Conservation (phyloP, 768 basidiomycete genomes). For the Mycena sanguinolenta region DNA sequence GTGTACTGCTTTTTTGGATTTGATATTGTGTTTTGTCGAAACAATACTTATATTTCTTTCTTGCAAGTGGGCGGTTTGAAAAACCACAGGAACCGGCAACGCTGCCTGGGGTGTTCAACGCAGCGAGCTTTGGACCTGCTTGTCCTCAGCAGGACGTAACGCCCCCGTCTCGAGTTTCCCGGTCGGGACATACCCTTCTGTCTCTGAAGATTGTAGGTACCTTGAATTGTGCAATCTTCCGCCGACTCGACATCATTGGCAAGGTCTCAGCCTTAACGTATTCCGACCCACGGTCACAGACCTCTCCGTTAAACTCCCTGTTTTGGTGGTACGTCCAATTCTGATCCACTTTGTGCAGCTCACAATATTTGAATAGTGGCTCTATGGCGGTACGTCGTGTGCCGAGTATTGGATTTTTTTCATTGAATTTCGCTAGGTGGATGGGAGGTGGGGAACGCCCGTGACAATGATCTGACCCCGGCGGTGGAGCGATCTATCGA, state of each 20-base stretch:
- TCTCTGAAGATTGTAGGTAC: constrained; percentile 13
- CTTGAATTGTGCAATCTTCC: no score
- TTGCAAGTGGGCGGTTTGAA: constrained; percentile 11
- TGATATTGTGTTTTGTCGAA: no score
- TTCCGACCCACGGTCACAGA: not conserved
- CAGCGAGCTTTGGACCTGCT: constrained; percentile 7
- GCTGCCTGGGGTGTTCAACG: constrained; percentile 10
- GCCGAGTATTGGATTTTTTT: not conserved
- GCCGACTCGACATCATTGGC: not conserved
- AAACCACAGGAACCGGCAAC: not conserved
- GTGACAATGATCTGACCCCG: not conserved
- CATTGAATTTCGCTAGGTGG: constrained; percentile 1
- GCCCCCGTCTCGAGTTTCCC: not conserved
- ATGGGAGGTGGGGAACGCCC: constrained; percentile 7
- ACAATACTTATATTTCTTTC: not conserved
- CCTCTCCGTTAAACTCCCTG: not conserved
- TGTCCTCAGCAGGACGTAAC: constrained; percentile 12
- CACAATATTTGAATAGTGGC: constrained; percentile 6
- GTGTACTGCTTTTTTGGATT: no score
- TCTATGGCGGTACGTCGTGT: constrained; percentile 6
- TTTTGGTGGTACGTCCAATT: constrained; percentile 7
- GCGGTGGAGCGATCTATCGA: no score
- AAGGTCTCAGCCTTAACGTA: constrained; percentile 18
- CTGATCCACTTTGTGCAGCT: not conserved
- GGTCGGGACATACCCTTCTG: not conserved